phyloP scores from a whole-genome alignment of 116 monocot species.

The Trichopus zeylanicus region DNA sequence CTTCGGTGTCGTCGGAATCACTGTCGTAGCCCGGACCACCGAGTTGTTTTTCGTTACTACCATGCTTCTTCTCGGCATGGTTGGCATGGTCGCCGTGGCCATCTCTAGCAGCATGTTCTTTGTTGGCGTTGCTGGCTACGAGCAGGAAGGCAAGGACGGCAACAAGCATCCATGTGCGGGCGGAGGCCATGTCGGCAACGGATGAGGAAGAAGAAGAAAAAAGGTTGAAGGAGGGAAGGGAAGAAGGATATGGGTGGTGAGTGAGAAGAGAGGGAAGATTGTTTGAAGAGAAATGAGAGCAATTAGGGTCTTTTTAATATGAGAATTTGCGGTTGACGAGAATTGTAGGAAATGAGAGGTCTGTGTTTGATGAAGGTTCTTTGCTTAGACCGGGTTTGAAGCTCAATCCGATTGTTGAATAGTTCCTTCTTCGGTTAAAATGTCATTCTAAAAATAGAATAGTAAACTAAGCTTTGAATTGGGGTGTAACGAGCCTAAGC shows the following conservation, averaged over 20 bases:
- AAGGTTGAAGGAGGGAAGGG: not conserved
- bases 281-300: not conserved
- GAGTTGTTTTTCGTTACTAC: not conserved
- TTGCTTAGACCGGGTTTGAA: not conserved
- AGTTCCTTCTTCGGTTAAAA: too few relatives aligned
- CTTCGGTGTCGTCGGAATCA: not conserved
- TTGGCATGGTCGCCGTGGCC: not conserved
- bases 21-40: too few relatives aligned
- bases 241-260: not conserved
- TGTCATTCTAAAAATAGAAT: too few relatives aligned
- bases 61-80: not conserved
- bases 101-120: not conserved
- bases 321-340: not conserved
- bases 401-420: too few relatives aligned
- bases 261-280: not conserved
- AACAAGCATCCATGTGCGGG: not conserved
- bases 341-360: not conserved
- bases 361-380: not conserved
- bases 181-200: not conserved
- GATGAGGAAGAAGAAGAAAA: too few relatives aligned
- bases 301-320: not conserved
- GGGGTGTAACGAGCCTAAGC: too few relatives aligned
- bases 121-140: not conserved
- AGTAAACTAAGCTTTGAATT: too few relatives aligned
- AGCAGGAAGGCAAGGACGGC: not conserved